phyloP scores from a whole-genome alignment of 371 early-diverging fungal species.

The Saksenaea vasiformis region DNA sequence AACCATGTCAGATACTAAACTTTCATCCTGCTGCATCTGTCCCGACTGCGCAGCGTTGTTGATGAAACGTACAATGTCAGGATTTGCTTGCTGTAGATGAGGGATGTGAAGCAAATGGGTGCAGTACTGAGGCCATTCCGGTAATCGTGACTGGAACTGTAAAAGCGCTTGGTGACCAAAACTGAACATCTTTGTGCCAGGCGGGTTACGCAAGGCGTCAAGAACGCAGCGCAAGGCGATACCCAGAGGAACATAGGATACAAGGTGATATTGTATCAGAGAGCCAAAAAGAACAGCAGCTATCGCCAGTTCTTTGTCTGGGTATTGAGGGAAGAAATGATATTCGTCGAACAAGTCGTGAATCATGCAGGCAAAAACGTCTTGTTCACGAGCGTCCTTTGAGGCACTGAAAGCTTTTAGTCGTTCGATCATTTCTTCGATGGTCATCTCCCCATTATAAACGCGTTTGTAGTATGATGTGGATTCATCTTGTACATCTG shows the following conservation, averaged over 20 bases:
- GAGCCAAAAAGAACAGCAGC: slow-evolving; percentile 90
- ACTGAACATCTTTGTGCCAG: slow-evolving; percentile 81
- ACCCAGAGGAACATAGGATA: slow-evolving; percentile 73
- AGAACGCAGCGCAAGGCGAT: slow-evolving; percentile 84
- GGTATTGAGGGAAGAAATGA: slow-evolving; percentile 91
- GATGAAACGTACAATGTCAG: slow-evolving; percentile 70
- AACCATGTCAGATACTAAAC: neutral
- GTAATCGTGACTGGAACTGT: slow-evolving; percentile 80
- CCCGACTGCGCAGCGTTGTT: slow-evolving; percentile 38
- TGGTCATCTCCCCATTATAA: slow-evolving; percentile 74
- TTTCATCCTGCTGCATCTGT: slow-evolving; percentile 3
- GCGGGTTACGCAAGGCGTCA: slow-evolving; percentile 80
- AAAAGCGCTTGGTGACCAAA: slow-evolving; percentile 89
- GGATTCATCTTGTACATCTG: slow-evolving; percentile 79
- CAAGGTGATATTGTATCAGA: slow-evolving; percentile 83
- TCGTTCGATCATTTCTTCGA: slow-evolving; percentile 75
- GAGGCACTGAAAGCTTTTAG: slow-evolving; percentile 75
- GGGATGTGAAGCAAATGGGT: slow-evolving; percentile 78
- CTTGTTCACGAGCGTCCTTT: slow-evolving; percentile 66
- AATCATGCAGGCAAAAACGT: slow-evolving; percentile 82
- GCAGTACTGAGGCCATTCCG: slow-evolving; percentile 92
- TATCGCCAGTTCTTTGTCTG: slow-evolving; percentile 88
- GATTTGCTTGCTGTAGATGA: slow-evolving; percentile 73
- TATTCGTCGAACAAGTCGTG: slow-evolving; percentile 93
- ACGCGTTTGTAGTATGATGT: slow-evolving; percentile 77